phyloP scores from a whole-genome alignment of 2,329 filamentous ascomycete genomes.

The Aspergillus ustus region DNA sequence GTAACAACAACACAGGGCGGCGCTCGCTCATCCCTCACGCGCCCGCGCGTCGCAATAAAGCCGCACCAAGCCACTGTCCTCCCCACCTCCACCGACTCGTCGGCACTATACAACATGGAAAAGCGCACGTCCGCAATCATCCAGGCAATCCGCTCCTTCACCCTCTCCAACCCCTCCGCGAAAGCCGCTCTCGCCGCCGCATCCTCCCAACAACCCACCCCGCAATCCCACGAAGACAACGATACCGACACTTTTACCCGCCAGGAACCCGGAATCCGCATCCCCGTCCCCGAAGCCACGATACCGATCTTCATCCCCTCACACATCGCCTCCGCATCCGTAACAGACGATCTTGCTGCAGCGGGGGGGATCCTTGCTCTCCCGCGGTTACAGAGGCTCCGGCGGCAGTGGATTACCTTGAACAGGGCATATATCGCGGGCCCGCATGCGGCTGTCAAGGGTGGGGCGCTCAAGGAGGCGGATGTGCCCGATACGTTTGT shows the following conservation, averaged over 20 bases:
- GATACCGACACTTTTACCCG: not conserved
- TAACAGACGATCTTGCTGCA: constrained; percentile 49
- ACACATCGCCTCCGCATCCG: constrained; percentile 40
- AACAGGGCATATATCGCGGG: constrained; percentile 47
- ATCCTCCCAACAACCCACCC: constrained; percentile 14
- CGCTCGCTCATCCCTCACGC: constrained; percentile 18
- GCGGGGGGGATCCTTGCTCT: constrained; percentile 47
- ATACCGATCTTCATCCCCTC: constrained; percentile 42
- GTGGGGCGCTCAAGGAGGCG: constrained; percentile 37
- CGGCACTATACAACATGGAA: constrained; percentile 50
- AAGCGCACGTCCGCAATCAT: constrained; percentile 49
- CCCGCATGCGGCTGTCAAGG: constrained; percentile 39
- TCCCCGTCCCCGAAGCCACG: constrained; percentile 38
- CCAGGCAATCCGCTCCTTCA: constrained; percentile 46
- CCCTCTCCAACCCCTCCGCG: constrained; percentile 44
- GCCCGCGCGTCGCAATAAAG: constrained; percentile 35
- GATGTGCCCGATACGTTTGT: constrained; percentile 52
- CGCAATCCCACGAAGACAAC: not conserved
- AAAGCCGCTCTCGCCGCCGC: constrained; percentile 39
- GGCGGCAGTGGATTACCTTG: constrained; percentile 53
- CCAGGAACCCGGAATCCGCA: constrained; percentile 34
- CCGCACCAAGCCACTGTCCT: constrained; percentile 51
- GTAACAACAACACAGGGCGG: constrained; percentile 25
- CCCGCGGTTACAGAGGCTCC: constrained; percentile 48
- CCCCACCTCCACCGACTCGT: constrained; percentile 44